Conservation (phyloP, 768 basidiomycete genomes). For the Hydnomerulius pinastri region DNA sequence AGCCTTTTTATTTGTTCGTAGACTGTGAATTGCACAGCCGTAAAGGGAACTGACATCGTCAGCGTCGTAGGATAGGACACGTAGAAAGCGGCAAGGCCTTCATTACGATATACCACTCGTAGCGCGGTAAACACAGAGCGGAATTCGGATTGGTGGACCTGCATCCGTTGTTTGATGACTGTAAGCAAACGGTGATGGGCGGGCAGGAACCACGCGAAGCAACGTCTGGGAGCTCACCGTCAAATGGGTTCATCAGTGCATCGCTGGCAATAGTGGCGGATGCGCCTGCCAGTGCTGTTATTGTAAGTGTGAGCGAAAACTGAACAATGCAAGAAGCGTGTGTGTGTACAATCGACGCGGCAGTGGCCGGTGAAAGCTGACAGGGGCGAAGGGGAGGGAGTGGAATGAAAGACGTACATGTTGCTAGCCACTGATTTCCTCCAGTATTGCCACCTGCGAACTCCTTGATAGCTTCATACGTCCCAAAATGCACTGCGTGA, state of each 20-base stretch:
- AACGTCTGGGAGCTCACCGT: constrained; percentile 60
- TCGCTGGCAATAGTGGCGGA: constrained; percentile 93
- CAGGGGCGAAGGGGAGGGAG: constrained; percentile 2
- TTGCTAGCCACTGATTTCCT: constrained; percentile 84
- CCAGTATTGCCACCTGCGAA: constrained; percentile 79
- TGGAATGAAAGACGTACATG: constrained; percentile 57
- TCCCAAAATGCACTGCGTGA: constrained; percentile 97
- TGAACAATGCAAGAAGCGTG: not conserved
- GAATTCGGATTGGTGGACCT: constrained; percentile 91
- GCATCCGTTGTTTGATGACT: constrained; percentile 99
- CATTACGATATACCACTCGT: constrained; percentile 76
- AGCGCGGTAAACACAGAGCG: constrained; percentile 87
- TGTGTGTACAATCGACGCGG: not conserved
- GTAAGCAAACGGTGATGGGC: constrained; percentile 22
- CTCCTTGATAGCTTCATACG: constrained; percentile 93
- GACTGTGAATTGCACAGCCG: constrained; percentile 95
- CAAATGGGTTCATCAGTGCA: constrained; percentile 99
- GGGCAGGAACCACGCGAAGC: constrained; percentile 3
- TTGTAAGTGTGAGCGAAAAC: constrained; percentile 12
- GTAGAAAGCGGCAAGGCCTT: constrained; percentile 92
- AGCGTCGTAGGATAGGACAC: constrained; percentile 98
- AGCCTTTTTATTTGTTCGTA: constrained; percentile 91
- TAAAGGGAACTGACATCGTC: constrained; percentile 96
- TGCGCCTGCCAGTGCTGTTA: constrained; percentile 85
- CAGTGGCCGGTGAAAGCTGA: constrained; percentile 2